Evolutionary conservation across 2,329 filamentous ascomycete species (phyloP), one percentile per base, ranked within the genome.

Genomic region (Claviceps capensis): DNA sequence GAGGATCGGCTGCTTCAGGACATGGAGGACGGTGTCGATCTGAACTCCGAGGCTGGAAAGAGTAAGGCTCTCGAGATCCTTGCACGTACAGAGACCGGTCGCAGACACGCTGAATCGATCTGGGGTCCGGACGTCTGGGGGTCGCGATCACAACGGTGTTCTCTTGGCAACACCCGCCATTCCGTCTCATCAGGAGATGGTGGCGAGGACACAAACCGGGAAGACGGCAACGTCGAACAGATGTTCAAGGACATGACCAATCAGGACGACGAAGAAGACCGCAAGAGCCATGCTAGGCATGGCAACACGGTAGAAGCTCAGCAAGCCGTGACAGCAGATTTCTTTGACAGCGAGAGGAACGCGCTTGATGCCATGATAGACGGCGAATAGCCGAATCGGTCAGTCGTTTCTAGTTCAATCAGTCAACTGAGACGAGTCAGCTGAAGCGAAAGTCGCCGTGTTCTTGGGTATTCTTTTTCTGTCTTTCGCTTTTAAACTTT

Each of bases 241-340:
- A 78, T 79, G 73, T 78, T 79, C 59, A 68, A 73, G 45, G 76
- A 78, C 44, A 69, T 79, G 56, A 77, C 75, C 3, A 76, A 78
- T 53, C 69, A 74, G 16, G 72, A 77, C 23, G 74, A 76, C 4
- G 71, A 73, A 14, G 65, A 66, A 51, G 63, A 52, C 9, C 72
- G 71, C 58, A 66, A 65, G 56, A 67, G 66, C 44, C 63, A 65
- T 36, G 49, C 48, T 8, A 55, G 67, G 45, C 63, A 65, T 36
- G 49, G 48, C 6, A 54, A 56, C 34, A 50, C 53, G n/a, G 63
- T 67, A 34, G 62, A 60, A 17, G 9, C 30, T 34, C 30, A 34
- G 30, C 30, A 34, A 34, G 59, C 60, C 14, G 65, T 72, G 48
- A 72, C 69, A 37, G 66, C 70, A 22, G 71, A 69, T 48, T 70